These are phyloP conservation scores for Wickerhamomyces tratensis DNA, from an alignment of 805 yeast species.

Conservation along the genomic window DNA sequence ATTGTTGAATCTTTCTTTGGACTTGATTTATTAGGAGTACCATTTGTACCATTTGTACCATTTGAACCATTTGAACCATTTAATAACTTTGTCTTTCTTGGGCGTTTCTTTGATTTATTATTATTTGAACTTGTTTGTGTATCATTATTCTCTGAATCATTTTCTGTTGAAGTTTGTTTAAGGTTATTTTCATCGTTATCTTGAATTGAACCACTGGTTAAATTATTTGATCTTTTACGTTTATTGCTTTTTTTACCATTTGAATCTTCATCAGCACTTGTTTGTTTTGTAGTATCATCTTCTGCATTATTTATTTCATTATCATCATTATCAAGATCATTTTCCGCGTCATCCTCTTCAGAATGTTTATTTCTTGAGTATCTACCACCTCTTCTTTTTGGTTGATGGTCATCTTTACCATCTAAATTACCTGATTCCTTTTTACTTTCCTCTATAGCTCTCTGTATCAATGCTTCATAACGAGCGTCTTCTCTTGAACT, in stretches of 20 bases:
- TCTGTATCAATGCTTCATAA: slow-evolving; percentile 30
- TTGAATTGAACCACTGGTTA: not conserved
- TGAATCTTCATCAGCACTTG: not conserved
- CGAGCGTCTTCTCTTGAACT: slow-evolving; percentile 33
- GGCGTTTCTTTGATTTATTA: not conserved
- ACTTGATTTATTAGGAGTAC: slow-evolving; percentile 6
- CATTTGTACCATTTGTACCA: too few species aligned
- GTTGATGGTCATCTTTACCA: not conserved
- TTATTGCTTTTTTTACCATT: slow-evolving; percentile 1
- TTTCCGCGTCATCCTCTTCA: too few species aligned
- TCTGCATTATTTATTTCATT: slow-evolving; percentile 4
- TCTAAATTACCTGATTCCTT: slow-evolving; percentile 15
- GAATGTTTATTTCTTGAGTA: too few species aligned
- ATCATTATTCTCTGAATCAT: slow-evolving; percentile 10
- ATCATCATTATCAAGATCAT: slow-evolving; percentile 4
- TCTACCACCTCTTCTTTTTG: too few species aligned
- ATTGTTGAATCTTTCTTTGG: slow-evolving; percentile 23
- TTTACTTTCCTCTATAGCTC: slow-evolving; percentile 30
- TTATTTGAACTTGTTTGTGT: slow-evolving; percentile 3
- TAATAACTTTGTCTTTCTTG: slow-evolving; percentile 8
- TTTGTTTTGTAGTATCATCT: slow-evolving; percentile 1
- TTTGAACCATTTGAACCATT: not conserved
- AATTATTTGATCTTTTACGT: slow-evolving; percentile 1
- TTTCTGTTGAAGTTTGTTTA: not conserved
- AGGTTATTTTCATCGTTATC: too few species aligned